Evolutionary conservation across 768 basidiomycete species (phyloP), one percentile per base, ranked within the genome.

Genomic region (Lactarius evosmus): DNA sequence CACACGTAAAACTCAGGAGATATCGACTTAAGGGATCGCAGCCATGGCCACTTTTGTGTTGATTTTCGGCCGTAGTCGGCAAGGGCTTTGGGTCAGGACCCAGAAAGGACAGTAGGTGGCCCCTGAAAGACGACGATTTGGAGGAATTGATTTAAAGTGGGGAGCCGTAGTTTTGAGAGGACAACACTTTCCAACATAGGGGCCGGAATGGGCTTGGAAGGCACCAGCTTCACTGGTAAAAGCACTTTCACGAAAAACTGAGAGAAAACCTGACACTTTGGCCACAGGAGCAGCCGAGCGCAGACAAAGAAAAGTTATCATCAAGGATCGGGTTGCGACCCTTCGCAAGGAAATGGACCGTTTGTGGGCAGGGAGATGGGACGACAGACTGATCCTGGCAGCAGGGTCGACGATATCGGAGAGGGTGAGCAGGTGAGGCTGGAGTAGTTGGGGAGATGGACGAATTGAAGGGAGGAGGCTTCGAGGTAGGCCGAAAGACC

Each of bases 311-410:
- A 5, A 12, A 2, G n/a, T 36, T 4, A 36, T 57, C n/a, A n/a
- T n/a, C 33, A 5, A 56, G n/a, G n/a, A 56, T 19, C 12, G 44
- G 25, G 19, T 19, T 16, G 56, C 12, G 12, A 27, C 25, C 30
- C 40, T 32, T 46, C 14, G 51, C 16, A 40, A 41, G 36, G 56
- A 22, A 25, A 30, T 6, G 0, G 57, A 36, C 2, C 32, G 29
- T 30, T 49, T 30, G 29, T 38, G 29, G 17, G 34, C 19, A 1
- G 58, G 44, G 5, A 58, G 25, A 8, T 53, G 38, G 16, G 58
- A 58, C 8, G 62, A 2, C 62, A 56, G 7, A 44, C 53, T 36
- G 62, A 53, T 7, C 14, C 11, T 27, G 57, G 50, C 9, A 32
- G 36, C 7, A 44, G 41, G 22, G 56, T 34, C 22, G 56, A 63